phyloP scores from a whole-genome alignment of 768 basidiomycete species.

The Tylopilus felleus region DNA sequence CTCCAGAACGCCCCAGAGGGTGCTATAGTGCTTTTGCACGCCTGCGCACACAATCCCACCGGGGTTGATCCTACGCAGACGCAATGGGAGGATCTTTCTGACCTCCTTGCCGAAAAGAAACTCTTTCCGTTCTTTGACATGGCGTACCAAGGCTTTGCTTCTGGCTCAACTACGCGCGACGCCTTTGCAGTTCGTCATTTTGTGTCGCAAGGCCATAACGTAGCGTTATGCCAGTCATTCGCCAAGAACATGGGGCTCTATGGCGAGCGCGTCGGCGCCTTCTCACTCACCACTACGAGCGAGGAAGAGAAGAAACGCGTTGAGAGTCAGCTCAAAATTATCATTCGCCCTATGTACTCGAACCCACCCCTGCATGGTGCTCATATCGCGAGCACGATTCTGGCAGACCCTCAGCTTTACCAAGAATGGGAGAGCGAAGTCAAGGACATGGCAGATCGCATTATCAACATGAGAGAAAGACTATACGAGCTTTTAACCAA shows the following conservation, averaged over 20 bases:
- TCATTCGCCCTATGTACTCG: slow-evolving; percentile 96
- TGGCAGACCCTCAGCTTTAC: slow-evolving; percentile 72
- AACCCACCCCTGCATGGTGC: slow-evolving; percentile 95
- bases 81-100: slow-evolving; percentile 90
- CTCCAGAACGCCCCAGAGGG: slow-evolving; percentile 64
- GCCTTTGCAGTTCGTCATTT: slow-evolving; percentile 96
- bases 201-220: slow-evolving; percentile 83
- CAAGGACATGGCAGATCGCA: slow-evolving; percentile 92
- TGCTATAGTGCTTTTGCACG: slow-evolving; percentile 88
- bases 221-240: slow-evolving; percentile 91
- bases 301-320: slow-evolving; percentile 81
- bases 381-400: slow-evolving; percentile 79
- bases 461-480: slow-evolving; percentile 88
- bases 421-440: slow-evolving; percentile 88
- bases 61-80: slow-evolving; percentile 92
- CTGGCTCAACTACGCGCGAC: slow-evolving; percentile 85
- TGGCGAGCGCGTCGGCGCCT: slow-evolving; percentile 96
- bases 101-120: slow-evolving; percentile 81
- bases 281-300: slow-evolving; percentile 73
- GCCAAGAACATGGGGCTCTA: slow-evolving; percentile 99
- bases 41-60: slow-evolving; percentile 99
- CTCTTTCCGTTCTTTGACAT: slow-evolving; percentile 99
- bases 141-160: slow-evolving; percentile 99
- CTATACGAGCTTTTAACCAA: slow-evolving; percentile 75
- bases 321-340: slow-evolving; percentile 92